Evolutionary conservation across 352 stramenopile genomes (phyloP).

Genomic region (Phytophthora ramorum): DNA sequence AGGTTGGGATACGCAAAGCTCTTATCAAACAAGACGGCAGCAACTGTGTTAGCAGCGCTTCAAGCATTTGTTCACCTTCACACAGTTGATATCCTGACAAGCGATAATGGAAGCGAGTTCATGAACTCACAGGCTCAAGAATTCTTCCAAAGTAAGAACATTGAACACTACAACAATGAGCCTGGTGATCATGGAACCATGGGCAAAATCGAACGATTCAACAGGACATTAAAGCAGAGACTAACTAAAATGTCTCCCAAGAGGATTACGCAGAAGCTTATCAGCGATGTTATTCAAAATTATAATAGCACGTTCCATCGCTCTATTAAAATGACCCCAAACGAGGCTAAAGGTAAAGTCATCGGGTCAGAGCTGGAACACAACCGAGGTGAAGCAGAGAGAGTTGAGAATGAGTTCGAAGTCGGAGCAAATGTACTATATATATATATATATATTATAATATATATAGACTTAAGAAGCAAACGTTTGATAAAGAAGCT

Average conservation of each 20-base stretch:
- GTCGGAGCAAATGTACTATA: background rate
- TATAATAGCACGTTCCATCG: constrained; percentile 9
- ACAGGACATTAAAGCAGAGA: too few relatives aligned
- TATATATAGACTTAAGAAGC: background rate
- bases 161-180: constrained; percentile 27
- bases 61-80: too few relatives aligned
- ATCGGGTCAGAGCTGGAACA: constrained; percentile 26
- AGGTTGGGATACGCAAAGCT: too few relatives aligned
- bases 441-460: too few relatives aligned
- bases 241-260: background rate
- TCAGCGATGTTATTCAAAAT: constrained; percentile 32
- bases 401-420: background rate
- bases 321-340: constrained; percentile 23
- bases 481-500: background rate
- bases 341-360: constrained; percentile 35
- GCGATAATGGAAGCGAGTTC: constrained; percentile 29
- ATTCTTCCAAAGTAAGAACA: background rate
- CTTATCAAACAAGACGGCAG: too few relatives aligned
- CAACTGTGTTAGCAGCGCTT: too few relatives aligned
- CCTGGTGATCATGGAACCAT: constrained; percentile 12
- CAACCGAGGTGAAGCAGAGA: constrained; percentile 28
- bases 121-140: constrained; percentile 28
- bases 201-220: too few relatives aligned
- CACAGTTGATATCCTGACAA: too few relatives aligned
- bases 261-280: constrained; percentile 29